Evolutionary conservation across 2,329 filamentous ascomycete genomes (phyloP), one percentile per base, ranked within the genome.

Genomic region (Triangularia verruculosa): DNA sequence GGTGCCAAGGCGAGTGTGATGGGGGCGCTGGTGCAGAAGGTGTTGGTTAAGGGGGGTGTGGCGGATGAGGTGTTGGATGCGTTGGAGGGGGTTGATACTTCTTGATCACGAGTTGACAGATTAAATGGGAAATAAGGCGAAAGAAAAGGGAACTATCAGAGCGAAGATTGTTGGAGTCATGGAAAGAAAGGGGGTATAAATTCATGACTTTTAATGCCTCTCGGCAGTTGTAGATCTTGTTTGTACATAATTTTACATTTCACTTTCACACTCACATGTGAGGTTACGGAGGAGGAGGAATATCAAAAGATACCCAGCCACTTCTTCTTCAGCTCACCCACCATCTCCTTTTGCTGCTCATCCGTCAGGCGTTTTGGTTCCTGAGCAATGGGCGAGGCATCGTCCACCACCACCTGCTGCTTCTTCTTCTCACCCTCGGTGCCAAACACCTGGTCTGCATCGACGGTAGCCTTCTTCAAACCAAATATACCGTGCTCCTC

Each of bases 41-140:
- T 93, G 30, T 75, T 96, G 64, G 86, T 90, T 73, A 86, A 84
- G 70, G 90, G 90, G 0, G 92, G 93, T 32, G 89, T 97, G 27
- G 92, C 90, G 3, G 88, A 93, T 68, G 94, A 97, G 75, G 90
- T 97, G 5, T 80, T 98, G 73, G 87, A 89, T 66, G 93, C 90
- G 0, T 77, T 98, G 69, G 89, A 93, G 66, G 86, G 83, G 17
- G 91, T 95, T 53, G 89, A 93, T 66, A 77, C 91, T 76, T 79
- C 81, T 68, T 89, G 79, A 53, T 32, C n/a, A n/a, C n/a, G 9
- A 17, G 30, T 34, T 34, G 55, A 13, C 3, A 4, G 13, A 34
- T 34, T 34, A 17, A 57, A 47, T 5, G 39, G 13, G n/a, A n/a
- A n/a, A n/a, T 4, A 20, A 13, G 17, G 13, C 34, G n/a, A 54